Percentiles rank a stretch among this genome's conserved stretches.
Evolutionary conservation across 2,329 filamentous ascomycete species (phyloP).

Genomic region (Paraconiothyrium brasiliense): DNA sequence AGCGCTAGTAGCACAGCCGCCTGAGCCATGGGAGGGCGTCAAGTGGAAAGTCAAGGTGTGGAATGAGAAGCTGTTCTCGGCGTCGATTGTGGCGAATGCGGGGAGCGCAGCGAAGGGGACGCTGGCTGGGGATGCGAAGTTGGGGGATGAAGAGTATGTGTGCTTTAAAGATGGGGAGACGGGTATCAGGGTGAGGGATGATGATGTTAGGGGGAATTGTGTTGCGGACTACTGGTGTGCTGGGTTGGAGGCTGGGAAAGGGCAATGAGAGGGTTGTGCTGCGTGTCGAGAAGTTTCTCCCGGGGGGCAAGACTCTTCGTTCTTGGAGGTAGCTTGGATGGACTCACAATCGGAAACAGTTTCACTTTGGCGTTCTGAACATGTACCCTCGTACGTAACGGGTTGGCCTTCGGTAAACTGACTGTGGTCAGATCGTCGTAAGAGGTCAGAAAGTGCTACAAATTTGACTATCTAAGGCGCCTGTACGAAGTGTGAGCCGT

Average conservation of each 20-base stretch:
- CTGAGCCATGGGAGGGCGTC: constrained; percentile 20
- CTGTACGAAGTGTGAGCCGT: not conserved
- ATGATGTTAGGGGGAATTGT: constrained; percentile 18
- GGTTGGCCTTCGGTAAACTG: too few relatives aligned
- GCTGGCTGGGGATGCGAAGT: constrained; percentile 15
- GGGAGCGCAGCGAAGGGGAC: constrained; percentile 15
- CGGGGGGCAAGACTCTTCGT: too few relatives aligned
- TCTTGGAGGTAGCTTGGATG: not conserved
- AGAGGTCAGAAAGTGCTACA: too few relatives aligned
- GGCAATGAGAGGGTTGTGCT: not conserved
- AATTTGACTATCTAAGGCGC: too few relatives aligned
- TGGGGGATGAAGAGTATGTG: constrained; percentile 16
- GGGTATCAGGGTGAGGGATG: constrained; percentile 14
- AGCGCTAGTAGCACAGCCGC: constrained; percentile 15
- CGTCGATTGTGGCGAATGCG: constrained; percentile 14
- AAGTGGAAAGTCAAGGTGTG: constrained; percentile 19
- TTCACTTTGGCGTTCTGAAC: too few relatives aligned
- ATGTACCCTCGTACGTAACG: too few relatives aligned
- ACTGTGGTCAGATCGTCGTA: too few relatives aligned
- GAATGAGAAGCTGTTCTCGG: constrained; percentile 16
- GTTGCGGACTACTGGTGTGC: constrained; percentile 23
- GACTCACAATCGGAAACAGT: too few relatives aligned
- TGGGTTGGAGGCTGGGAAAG: constrained; percentile 9
- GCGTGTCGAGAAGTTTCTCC: too few relatives aligned
- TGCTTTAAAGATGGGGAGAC: constrained; percentile 21